Evolutionary conservation across 2,329 filamentous ascomycete species (phyloP), one percentile per base, ranked within the genome.

Genomic region (Fusarium sp.): DNA sequence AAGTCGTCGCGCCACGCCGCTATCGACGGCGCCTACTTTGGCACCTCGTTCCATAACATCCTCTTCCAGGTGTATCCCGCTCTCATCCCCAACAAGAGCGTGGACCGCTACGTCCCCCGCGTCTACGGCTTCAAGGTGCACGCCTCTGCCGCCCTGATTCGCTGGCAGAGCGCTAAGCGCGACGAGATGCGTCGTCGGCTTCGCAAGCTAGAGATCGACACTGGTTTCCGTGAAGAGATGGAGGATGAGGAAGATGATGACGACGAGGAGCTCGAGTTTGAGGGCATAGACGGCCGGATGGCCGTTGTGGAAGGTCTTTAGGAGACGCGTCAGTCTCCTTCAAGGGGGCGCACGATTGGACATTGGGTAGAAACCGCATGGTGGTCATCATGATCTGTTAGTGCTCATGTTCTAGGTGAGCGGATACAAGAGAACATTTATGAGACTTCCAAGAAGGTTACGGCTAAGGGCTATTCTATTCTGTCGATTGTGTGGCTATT

Each of bases 21-120:
- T 60, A 97, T 99, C 75, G 96, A 99, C 77, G 96, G 96, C 67
- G 96, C 96, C 68, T 99, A 98, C 85, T 99, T 99, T 73, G 96
- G 96, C 72, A 94, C 95, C 46, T 97, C 93, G 4, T 99, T 99
- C 85, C 95, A 97, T 85, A 97, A 97, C 82, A 97, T 99, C 80
- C 89, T 99, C 65, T 98, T 99, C 84, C 96, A 99, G 79, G 96
- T 99, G 55, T 98, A 98, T 78, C 95, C 96, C 7, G 89, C 92
- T 23, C 86, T 99, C 72, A 89, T 96, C 50, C 96, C 96, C 4
- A 84, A 89, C 70, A 99, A 98, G 85, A 93, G 89, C 72, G 85
- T 89, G 65, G 89, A 93, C 68, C 88, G 96, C 70, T 97, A 98
- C 80, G 88, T 95, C 56, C 96, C 96, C 23, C 89, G 92, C 59